Base-by-base conservation (phyloP, 2,329 filamentous ascomycete genomes). In the Plectosphaerella sp. region DNA sequence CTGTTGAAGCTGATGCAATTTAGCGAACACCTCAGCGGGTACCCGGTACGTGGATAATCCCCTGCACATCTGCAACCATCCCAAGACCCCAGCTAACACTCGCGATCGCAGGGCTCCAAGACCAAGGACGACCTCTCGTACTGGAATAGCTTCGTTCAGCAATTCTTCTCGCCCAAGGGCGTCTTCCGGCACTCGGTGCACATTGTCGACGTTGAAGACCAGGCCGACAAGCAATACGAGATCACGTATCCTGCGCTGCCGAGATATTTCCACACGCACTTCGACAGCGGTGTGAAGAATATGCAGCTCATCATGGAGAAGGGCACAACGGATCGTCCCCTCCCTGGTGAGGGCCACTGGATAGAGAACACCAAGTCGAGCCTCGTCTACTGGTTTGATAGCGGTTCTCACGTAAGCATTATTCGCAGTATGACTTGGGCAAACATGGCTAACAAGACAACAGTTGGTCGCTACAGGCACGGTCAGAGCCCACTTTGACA, bases 201-300 rank as follows among this genome's bases (percentile, higher is more conserved):
- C 57, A 72, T 79, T 45, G 73, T 68, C 42, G 76, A 80, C 18
- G 72, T 72, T 52, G 82, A 85, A 45, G 78, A 83, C 45, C 72
- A 72, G 36, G 76, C 74, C 16, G 80, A 87, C 51, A 97, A 95
- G 72, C 84, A 88, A 62, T 97, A 92, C 62, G 92, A 97, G 66
- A 91, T 97, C 47, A 82, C 87, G 3, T 89, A 83, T 53, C 83
- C 91, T 4, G 89, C 89, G 1, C 77, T 99, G 45, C 84, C 93
- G 35, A 85, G 93, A 62, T 97, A 94, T 68, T 97, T 96, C 66
- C 84, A 88, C 61, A 92, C 90, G 0, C 88, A 96, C 62, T 97
- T 94, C 65, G 86, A 87, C 52, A 93, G 90, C 55, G 92, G 91
- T 7, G 86, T 97, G 51, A 87, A 83, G 60, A 89, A 86, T 51